Evolutionary conservation across 345 rosid species (phyloP).

Genomic region (Adansonia digitata): DNA sequence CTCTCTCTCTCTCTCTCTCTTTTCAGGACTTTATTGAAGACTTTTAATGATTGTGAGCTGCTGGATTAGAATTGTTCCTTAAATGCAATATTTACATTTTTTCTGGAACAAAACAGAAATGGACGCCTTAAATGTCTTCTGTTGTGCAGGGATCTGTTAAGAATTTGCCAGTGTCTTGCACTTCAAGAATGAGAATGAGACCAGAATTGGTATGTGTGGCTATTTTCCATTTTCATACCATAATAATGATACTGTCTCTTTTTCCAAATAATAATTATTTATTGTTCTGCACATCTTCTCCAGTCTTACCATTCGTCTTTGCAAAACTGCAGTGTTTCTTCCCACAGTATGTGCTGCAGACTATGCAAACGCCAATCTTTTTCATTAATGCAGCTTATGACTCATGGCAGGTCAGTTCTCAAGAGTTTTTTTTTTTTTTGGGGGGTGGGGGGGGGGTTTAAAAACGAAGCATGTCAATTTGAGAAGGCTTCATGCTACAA

Average conservation of each 20-base stretch:
- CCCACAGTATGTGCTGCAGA: conserved; percentile 66
- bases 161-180: conserved; percentile 75
- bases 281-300: background rate
- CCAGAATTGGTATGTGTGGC: conserved; percentile 53
- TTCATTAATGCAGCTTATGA: conserved; percentile 82
- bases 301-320: conserved; percentile 11
- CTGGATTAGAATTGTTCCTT: background rate
- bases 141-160: conserved; percentile 61
- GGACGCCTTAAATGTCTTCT: background rate
- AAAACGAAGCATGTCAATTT: too few species aligned
- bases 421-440: too few species aligned
- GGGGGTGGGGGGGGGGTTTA: too few species aligned
- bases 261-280: too few species aligned
- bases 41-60: background rate
- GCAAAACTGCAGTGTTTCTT: conserved; percentile 71
- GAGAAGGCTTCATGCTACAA: too few species aligned
- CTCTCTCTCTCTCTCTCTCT: background rate
- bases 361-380: conserved; percentile 70
- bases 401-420: conserved; percentile 76
- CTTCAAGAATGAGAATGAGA: conserved; percentile 47
- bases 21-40: background rate
- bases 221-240: background rate
- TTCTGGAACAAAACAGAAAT: background rate
- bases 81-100: background rate
- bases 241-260: too few species aligned